These are phyloP conservation scores for Talaromyces ruber DNA, from an alignment of 495 filamentous ascomycete species.

Conservation along the genomic window DNA sequence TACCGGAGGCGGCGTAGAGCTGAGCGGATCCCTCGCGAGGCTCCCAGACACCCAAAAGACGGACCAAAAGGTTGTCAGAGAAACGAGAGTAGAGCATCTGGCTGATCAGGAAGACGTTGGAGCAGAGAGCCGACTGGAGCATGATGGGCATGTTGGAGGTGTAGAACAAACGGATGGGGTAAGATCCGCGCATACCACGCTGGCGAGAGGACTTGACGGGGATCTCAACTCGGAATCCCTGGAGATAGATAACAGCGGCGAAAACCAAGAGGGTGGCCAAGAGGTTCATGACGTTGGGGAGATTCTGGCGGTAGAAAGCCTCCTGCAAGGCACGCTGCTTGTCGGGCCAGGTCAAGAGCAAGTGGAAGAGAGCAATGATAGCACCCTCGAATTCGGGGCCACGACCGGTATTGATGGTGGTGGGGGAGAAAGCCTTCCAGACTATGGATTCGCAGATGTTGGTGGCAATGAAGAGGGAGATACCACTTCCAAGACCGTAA, in stretches of 20 bases:
- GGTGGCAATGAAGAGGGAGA: conserved; percentile 99
- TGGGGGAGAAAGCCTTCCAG: conserved; percentile 99
- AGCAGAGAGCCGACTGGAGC: conserved; percentile 95
- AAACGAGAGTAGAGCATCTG: conserved; percentile 99
- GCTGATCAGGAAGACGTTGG: conserved; percentile 97
- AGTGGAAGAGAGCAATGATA: conserved; percentile 96
- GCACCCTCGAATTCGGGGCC: conserved; percentile 99
- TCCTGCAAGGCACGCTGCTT: conserved; percentile 96
- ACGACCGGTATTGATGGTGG: conserved; percentile 98
- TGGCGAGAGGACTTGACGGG: conserved; percentile 99
- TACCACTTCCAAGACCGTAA: conserved; percentile 96
- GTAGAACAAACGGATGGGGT: conserved; percentile 62
- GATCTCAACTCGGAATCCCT: conserved; percentile 99
- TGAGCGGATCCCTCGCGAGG: conserved; percentile 91
- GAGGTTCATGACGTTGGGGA: conserved; percentile 99
- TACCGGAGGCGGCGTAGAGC: conserved; percentile 82
- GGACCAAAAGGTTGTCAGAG: conserved; percentile 95
- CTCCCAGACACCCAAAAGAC: conserved; percentile 97
- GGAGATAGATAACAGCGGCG: conserved; percentile 97
- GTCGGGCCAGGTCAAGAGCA: conserved; percentile 96
- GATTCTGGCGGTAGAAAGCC: conserved; percentile 98
- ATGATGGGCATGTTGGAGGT: conserved; percentile 90
- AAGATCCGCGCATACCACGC: conserved; percentile 87
- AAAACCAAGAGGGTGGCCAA: conserved; percentile 89
- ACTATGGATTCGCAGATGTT: conserved; percentile 99